Evolutionary conservation across 1,284 basidiomycete genomes (phyloP), one percentile per base, ranked within the genome.

Genomic region (Grifola frondosa): DNA sequence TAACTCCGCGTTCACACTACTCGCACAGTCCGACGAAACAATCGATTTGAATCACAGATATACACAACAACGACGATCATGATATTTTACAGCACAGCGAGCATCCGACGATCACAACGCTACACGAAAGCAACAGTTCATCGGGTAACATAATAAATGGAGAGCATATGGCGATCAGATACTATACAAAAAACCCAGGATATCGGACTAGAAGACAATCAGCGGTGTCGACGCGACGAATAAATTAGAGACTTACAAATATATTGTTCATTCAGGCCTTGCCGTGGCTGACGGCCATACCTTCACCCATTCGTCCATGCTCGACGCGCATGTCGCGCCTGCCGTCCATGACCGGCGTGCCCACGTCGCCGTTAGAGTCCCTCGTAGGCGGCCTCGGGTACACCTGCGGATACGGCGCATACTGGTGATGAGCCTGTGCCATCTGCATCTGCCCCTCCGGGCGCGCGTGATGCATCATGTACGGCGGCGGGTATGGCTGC

Each of bases 401-500:
- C 11, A 30, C 30, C 44, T 57, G 56, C 26, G 54, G 56, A 39
- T 68, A 71, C 6, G 67, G 46, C 32, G 67, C 59, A 48, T 71
- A 69, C 41, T 55, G 56, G 29, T 53, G 53, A 10, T 23, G 30
- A 7, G 48, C 34, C 7, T 48, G 47, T 8, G 55, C 49, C 41
- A 70, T 61, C 19, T 60, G 43, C 42, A 71, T 63, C 52, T 67
- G 70, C 5, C 63, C 60, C 50, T 71, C 72, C 32, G 73, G 70
- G 43, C 70, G 58, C 36, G 56, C 64, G 51, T 70, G 65, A 22
- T 66, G 64, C 44, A 79, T 65, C 64, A 79, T 68, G 62, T 77
- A 79, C 16, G 69, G 69, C 8, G 68, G 60, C 10, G 69, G 67
- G 58, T 78, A 80, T 37, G 68, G 68, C 55, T 69, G 70, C 38